Evolutionary conservation across 805 yeast genomes (phyloP), one percentile per base, ranked within the genome.

Genomic region (Zygosaccharomyces bailii): DNA sequence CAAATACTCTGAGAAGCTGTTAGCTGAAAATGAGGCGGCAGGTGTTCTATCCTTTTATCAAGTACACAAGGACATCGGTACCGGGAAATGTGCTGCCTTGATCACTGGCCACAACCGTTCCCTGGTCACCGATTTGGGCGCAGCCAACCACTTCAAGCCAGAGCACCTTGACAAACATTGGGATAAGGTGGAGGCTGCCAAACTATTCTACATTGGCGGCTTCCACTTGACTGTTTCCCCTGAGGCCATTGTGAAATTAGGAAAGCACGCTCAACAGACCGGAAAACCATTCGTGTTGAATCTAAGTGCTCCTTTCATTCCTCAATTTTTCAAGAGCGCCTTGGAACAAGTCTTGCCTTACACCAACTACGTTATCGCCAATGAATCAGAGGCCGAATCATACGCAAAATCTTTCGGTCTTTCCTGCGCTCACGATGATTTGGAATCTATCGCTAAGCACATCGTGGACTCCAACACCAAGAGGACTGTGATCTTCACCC

Each of bases 61-160:
- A 77, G 80, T 86, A 58, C 89, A 84, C 66, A 77, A 76, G 33
- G 79, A 75, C 46, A 66, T 76, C 54, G 86, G 89, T 57, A 93
- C 99, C 48, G 99, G 99, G 63, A 91, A 91, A 68, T 93, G 99
- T 75, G 99, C 97, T 44, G 98, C 96, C 53, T 76, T 93, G 65
- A 85, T 93, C 67, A 81, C 81, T 45, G 96, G 93, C 45, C 78
- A 76, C 63, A 72, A 89, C 79, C 83, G 99, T 72, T 91, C 97
- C 20, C 74, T 93, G 65, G 97, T 80, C 52, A 93, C 99, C 37
- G 98, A 93, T 66, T 78, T 93, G 60, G 96, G 87, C 60, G 99
- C 99, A 57, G 99, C 99, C 56, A 93, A 93, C 75, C 95, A 88
- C 69, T 93, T 89, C 82, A 85, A 84, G 63, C 83, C 91, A 41